phyloP scores from a whole-genome alignment of 441 rosid species.

The Populus tomentosa region DNA sequence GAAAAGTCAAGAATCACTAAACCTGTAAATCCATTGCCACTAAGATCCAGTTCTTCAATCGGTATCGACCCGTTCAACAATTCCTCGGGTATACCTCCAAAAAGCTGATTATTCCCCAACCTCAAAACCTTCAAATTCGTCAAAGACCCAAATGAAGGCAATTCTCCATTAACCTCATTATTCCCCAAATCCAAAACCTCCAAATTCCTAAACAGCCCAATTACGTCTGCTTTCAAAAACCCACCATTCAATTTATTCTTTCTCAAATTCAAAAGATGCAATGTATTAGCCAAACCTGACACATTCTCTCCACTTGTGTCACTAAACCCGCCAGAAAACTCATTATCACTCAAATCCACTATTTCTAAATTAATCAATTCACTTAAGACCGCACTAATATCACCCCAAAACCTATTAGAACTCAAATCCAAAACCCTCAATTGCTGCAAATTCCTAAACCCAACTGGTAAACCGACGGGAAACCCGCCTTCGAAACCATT shows the following conservation, averaged over 20 bases:
- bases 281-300: conserved; percentile 71
- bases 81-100: conserved; percentile 59
- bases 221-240: conserved; percentile 46
- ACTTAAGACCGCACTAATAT: conserved; percentile 45
- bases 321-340: conserved; percentile 52
- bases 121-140: conserved; percentile 47
- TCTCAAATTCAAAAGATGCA: conserved; percentile 58
- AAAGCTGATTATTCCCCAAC: conserved; percentile 58
- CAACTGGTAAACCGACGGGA: conserved; percentile 38
- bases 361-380: conserved; percentile 66
- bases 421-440: conserved; percentile 70
- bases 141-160: conserved; percentile 57
- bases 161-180: conserved; percentile 51
- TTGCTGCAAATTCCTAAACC: conserved; percentile 64
- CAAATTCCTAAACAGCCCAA: conserved; percentile 59
- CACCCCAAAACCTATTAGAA: conserved; percentile 51
- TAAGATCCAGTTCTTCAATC: conserved; percentile 75
- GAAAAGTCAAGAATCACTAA: conserved; percentile 16
- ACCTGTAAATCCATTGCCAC: conserved; percentile 88
- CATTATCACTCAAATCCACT: conserved; percentile 77
- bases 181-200: conserved; percentile 62
- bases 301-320: conserved; percentile 39
- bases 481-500: conserved; percentile 72
- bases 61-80: conserved; percentile 55
- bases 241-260: conserved; percentile 53